These are phyloP conservation scores for Gamarada debralockiae DNA, from an alignment of 495 filamentous ascomycete genomes.

Conservation along the genomic window DNA sequence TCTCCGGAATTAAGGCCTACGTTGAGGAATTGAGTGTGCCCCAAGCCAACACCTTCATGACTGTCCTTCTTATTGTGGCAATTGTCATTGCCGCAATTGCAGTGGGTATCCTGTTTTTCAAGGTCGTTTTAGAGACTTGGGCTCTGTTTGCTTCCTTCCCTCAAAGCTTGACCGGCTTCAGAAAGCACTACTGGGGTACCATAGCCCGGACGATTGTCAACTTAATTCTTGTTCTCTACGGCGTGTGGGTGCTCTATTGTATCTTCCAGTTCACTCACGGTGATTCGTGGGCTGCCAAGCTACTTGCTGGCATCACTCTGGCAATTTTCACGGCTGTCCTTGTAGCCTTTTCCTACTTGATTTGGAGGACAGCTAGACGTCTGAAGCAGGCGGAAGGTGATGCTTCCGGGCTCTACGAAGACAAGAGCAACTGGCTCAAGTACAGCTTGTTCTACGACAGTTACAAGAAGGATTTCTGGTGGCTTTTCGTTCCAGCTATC, in stretches of 20 bases:
- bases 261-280: constrained; percentile 91
- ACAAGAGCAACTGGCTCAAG: constrained; percentile 88
- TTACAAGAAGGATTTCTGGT: constrained; percentile 92
- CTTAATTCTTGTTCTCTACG: constrained; percentile 87
- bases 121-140: constrained; percentile 90
- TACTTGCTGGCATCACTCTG: constrained; percentile 79
- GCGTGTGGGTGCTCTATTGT: constrained; percentile 93
- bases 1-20: constrained; percentile 65
- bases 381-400: constrained; percentile 77
- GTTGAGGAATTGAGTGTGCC: constrained; percentile 78
- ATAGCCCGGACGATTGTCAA: constrained; percentile 85
- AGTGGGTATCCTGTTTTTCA: constrained; percentile 84
- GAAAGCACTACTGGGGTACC: constrained; percentile 92
- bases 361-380: constrained; percentile 69
- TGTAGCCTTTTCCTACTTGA: constrained; percentile 75
- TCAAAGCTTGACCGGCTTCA: constrained; percentile 74
- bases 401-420: constrained; percentile 67
- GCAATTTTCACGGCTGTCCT: constrained; percentile 74
- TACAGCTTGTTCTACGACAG: constrained; percentile 97
- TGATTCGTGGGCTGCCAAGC: constrained; percentile 93
- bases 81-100: constrained; percentile 81
- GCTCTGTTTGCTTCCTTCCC: constrained; percentile 86
- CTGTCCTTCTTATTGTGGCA: constrained; percentile 81
- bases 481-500: constrained; percentile 90
- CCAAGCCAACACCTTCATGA: constrained; percentile 93